Percentiles rank a stretch among this genome's conserved stretches.
phyloP scores from a whole-genome alignment of 1,139 yeast species.

The Pneumocystis wakefieldiae region DNA sequence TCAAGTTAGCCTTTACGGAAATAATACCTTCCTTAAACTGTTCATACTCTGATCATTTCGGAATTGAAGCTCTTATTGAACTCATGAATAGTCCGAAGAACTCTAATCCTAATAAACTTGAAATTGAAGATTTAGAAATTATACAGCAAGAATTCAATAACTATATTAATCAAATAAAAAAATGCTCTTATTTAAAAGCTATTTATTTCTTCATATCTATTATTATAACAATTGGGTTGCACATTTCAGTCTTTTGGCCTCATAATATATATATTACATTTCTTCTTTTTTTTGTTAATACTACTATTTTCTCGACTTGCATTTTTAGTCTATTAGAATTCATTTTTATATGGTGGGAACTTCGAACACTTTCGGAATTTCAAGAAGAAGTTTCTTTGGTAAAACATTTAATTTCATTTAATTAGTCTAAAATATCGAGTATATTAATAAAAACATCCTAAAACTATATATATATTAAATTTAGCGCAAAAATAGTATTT shows the following conservation, averaged over 20 bases:
- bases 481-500: background rate
- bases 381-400: slow-evolving; percentile 23
- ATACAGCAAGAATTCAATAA: slow-evolving; percentile 39
- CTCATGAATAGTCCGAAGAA: slow-evolving; percentile 7
- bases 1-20: slow-evolving; percentile 29
- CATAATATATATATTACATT: slow-evolving; percentile 27
- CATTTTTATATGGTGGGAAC: slow-evolving; percentile 65
- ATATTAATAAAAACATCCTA: background rate
- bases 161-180: slow-evolving; percentile 41
- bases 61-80: slow-evolving; percentile 42
- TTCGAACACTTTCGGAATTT: slow-evolving; percentile 56
- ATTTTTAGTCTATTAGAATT: slow-evolving; percentile 60
- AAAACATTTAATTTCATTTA: slow-evolving; percentile 6
- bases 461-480: background rate
- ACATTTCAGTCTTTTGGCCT: slow-evolving; percentile 48
- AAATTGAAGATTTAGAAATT: slow-evolving; percentile 4
- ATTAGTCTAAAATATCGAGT: background rate
- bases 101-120: slow-evolving; percentile 22
- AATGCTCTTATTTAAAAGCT: slow-evolving; percentile 52
- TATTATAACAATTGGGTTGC: slow-evolving; percentile 34
- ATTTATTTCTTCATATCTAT: slow-evolving; percentile 49
- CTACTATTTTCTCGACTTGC: slow-evolving; percentile 49
- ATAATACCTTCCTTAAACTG: slow-evolving; percentile 38
- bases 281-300: slow-evolving; percentile 35
- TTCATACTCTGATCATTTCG: slow-evolving; percentile 74